Base-by-base conservation (phyloP, 192 early-diverging fungal species). In the Chytriomyces hyalinus region DNA sequence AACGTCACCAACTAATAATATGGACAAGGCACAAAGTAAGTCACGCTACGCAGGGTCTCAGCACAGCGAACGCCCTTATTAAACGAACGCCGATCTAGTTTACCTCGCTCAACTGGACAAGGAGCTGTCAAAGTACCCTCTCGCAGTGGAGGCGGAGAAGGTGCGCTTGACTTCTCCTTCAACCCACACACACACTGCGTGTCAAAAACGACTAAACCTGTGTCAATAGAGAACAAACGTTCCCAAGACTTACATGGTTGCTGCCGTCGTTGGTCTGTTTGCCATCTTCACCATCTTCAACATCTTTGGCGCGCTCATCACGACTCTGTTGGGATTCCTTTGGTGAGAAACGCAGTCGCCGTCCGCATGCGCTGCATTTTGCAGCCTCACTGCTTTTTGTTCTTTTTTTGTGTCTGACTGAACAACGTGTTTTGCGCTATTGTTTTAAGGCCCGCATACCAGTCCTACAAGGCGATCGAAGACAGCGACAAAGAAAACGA, bases 391-490 rank as follows among this genome's bases (percentile, higher is more conserved):
- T 36, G 36, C 4, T 4, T 2, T 36, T 36, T 36, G 36, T 36
- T 36, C 3, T 36, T 36, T 36, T 36, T 36, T 36, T 36, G 36
- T 36, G 36, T 36, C 36, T 36, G 36, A 36, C 36, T 36, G 36
- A 36, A 36, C 36, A 36, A 36, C 36, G 36, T 36, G 1, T 36
- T 36, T 36, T 36, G 4, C 36, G 0, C 36, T 36, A 36, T 36
- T 36, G 36, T 36, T 36, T 26, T 47, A 17, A 75, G 73, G 84
- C 96, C 96, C 67, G 95, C 95, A 26, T 99, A 95, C 79, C 90
- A 92, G 71, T 94, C 94, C 48, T 94, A 97, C 88, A 91, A 94
- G 78, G 96, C 96, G 22, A 90, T 99, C 73, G 97, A 99, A 81
- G 87, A 89, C 15, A 76, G 88, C 0, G 88, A 86, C 57, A 95